Percentiles rank a stretch among this genome's conserved stretches.
Conservation (phyloP, 2,329 filamentous ascomycete genomes). For the Dactylellina cionopaga region DNA sequence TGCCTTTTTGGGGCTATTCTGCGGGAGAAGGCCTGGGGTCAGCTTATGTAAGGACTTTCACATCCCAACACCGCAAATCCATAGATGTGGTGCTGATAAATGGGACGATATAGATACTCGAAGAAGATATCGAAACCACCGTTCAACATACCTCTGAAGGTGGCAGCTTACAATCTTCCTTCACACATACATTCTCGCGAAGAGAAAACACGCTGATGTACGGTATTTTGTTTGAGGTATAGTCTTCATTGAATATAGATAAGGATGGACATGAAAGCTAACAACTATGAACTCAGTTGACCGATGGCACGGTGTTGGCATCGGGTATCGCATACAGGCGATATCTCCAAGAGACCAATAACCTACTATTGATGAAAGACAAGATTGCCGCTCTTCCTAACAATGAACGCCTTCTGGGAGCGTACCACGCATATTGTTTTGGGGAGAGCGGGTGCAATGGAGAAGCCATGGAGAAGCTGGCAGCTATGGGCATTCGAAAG, state of each 20-base stretch:
- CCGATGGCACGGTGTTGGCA: constrained; percentile 7
- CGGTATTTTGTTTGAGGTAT: constrained; percentile 22
- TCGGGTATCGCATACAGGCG: constrained; percentile 1
- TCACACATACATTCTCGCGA: constrained; percentile 16
- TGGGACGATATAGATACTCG: neutral
- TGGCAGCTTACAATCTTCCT: neutral
- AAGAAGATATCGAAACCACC: constrained; percentile 15
- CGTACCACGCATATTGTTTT: constrained; percentile 12
- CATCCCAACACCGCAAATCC: neutral
- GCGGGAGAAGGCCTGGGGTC: neutral
- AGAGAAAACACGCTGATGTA: constrained; percentile 8
- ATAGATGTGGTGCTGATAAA: neutral
- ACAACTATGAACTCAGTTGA: neutral
- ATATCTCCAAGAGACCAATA: constrained; percentile 21
- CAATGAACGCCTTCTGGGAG: constrained; percentile 10
- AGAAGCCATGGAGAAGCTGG: constrained; percentile 3
- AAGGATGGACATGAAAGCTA: neutral
- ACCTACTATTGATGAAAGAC: constrained; percentile 6
- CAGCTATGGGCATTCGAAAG: constrained; percentile 6
- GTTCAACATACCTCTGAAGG: neutral
- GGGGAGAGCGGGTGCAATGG: neutral
- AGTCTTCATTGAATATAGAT: neutral
- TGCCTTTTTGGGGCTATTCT: constrained; percentile 25
- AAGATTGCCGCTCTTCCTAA: constrained; percentile 6
- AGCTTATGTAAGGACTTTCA: constrained; percentile 7